Base-by-base conservation (phyloP, 148 eudicot genomes). In the Diospyros kaki region DNA sequence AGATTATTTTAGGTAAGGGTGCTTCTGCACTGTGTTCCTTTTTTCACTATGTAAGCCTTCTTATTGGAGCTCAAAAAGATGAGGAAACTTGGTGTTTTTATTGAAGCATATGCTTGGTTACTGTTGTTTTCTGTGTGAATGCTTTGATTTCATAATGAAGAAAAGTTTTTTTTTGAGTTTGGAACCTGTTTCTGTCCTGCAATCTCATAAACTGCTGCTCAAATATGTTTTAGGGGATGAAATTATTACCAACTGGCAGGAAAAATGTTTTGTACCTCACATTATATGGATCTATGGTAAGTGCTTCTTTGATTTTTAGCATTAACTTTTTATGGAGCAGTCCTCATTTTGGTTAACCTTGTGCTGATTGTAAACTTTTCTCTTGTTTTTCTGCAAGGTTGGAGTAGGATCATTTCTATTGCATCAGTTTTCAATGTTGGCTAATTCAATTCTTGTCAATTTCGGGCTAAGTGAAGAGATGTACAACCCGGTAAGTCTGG, bases 391-490 rank as follows among this genome's bases (percentile, higher is more conserved):
- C 46, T 85, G 53, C 76, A 86, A 95, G 98, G 72, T 87, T 81
- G 97, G 98, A 72, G 96, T 89, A 76, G 97, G 97, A 65, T 89
- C 94, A 11, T 92, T 80, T 80, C 77, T 92, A 11, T 71, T 92
- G 41, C 95, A 86, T 75, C 84, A 93, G 9, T 86, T 92, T 70
- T 89, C 97, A 17, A 64, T 79, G 75, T 63, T 89, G 71, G 87
- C 92, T 73, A 95, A 92, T 78, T 90, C 96, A 28, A 81, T 95
- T 78, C 91, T 95, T 14, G 76, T 82, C 58, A 95, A 84, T 79
- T 89, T 95, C 81, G 98, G 97, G 68, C 78, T 95, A 75, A 83
- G 91, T 71, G 90, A 95, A 79, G 98, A 95, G 88, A 84, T 95
- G 97, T 93, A 90, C 77, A 92, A 84, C 82, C 96, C 97, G 13